Evolutionary conservation across 805 yeast species (phyloP), one percentile per base, ranked within the genome.

Genomic region (Starmerella scarabaei): DNA sequence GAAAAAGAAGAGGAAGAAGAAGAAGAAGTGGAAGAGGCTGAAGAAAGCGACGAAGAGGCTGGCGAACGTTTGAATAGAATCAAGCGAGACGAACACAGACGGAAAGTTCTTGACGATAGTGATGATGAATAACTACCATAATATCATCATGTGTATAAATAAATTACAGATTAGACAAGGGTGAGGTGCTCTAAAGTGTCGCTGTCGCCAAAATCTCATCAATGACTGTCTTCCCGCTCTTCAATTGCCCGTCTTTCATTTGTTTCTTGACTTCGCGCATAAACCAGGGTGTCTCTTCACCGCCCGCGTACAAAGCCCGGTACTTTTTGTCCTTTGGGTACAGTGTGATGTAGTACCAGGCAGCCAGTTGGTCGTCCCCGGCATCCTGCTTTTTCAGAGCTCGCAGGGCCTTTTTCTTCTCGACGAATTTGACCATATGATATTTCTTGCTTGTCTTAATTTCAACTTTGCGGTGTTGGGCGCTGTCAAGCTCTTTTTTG

Each of bases 401-500:
- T 55, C 94, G 71, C 20, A 73, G 50, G 0, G 94, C 91, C 67
- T 85, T 86, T 63, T 84, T 83, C 55, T 71, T 74, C 59, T 86
- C 97, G 47, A 91, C 83, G 56, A 91, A 91, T 49, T 88, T 71
- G 36, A 91, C 84, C 86, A 84, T 85, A 56, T 84, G 95, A 58
- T 91, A 91, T 61, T 78, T 81, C 50, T 75, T 71, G 11, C 83
- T 73, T 30, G 66, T 61, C 38, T 69, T 66, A 47, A 67, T 70
- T 15, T 72, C 70, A 48, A 64, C 67, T 35, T 64, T 61, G 23
- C 61, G 60, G 29, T 58, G 45, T 44, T 68, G 66, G 15, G 72
- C 70, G 30, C 65, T 65, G 35, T 64, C 64, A 40, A 80, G 63
- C 53, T 81, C 85, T 4, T 66, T 60, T 37, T 69, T 66, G 45